A percentile compares a stretch with the other conserved stretches of the same genome.
phyloP scores from a whole-genome alignment of 768 basidiomycete species.

The Rubroboletus pulcherrimus region DNA sequence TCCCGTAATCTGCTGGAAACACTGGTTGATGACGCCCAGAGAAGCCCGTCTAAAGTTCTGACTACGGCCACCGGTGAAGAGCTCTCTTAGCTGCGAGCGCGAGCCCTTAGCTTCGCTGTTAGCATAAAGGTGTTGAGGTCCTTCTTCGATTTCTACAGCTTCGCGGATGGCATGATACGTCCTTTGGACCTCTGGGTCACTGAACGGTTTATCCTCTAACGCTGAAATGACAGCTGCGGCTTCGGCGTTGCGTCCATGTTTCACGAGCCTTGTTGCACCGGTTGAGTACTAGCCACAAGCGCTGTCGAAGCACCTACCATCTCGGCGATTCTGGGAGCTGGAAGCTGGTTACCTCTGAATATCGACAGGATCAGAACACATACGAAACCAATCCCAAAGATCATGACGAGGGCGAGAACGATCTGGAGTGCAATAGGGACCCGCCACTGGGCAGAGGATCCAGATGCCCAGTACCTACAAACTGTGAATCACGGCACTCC shows the following conservation, averaged over 20 bases:
- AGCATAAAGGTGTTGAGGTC: neutral
- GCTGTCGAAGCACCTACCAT: constrained; percentile 35
- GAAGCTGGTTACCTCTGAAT: neutral
- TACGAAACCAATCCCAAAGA: constrained; percentile 43
- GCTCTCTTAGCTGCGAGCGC: constrained; percentile 40
- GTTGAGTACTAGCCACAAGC: neutral
- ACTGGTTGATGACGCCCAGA: constrained; percentile 55
- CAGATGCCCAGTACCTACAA: constrained; percentile 48
- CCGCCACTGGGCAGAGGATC: constrained; percentile 57
- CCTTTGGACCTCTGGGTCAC: constrained; percentile 44
- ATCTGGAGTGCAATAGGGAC: constrained; percentile 62
- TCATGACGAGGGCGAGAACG: constrained; percentile 51
- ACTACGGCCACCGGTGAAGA: constrained; percentile 51
- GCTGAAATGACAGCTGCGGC: constrained; percentile 61
- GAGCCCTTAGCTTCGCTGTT: neutral
- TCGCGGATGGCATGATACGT: constrained; percentile 55
- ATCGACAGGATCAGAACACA: constrained; percentile 19
- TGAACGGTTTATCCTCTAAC: constrained; percentile 48
- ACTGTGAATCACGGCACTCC: neutral
- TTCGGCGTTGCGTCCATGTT: constrained; percentile 50
- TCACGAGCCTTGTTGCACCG: constrained; percentile 43
- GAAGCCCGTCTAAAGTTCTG: constrained; percentile 61
- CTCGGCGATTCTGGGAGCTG: constrained; percentile 59
- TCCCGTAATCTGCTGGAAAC: constrained; percentile 68
- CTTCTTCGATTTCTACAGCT: constrained; percentile 44